Percentiles rank a stretch among this genome's conserved stretches.
Evolutionary conservation across 78 protist genomes (phyloP).

Genomic region (Dictyostelium capitatum): DNA sequence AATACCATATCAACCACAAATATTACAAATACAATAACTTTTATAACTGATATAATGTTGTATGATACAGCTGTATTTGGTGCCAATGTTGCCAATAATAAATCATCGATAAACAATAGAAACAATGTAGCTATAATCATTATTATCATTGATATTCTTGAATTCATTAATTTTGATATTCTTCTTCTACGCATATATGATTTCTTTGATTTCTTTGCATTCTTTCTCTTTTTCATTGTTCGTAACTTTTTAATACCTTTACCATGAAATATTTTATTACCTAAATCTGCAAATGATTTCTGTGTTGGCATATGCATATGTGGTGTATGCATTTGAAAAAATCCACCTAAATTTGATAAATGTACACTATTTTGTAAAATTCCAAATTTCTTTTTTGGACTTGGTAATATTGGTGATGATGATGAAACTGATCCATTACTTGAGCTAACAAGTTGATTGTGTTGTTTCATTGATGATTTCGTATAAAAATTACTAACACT

Average conservation of each 20-base stretch:
- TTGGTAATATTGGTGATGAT: neutral
- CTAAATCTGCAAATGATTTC: conserved; percentile 21
- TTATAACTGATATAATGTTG: conserved; percentile 12
- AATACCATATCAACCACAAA: conserved; percentile 37
- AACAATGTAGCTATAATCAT: neutral
- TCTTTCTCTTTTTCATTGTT: neutral
- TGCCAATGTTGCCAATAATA: conserved; percentile 41
- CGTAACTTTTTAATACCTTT: conserved; percentile 44
- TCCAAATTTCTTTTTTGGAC: conserved; percentile 10
- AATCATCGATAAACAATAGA: conserved; percentile 36
- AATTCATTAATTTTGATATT: conserved; percentile 16
- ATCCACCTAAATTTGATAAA: conserved; percentile 10
- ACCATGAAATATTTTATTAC: conserved; percentile 45
- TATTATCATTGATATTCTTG: neutral
- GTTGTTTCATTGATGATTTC: neutral
- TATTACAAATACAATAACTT: conserved; percentile 65
- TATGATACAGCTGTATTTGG: conserved; percentile 11
- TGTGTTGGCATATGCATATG: neutral
- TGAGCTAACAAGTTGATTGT: neutral
- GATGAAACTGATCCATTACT: neutral
- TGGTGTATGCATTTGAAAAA: neutral
- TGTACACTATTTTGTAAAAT: conserved; percentile 2
- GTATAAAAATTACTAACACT: conserved; percentile 16
- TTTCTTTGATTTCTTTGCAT: neutral
- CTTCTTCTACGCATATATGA: conserved; percentile 8